Base-by-base conservation (phyloP, 1,284 basidiomycete species). In the Cutaneotrichosporon cyanovorans region DNA sequence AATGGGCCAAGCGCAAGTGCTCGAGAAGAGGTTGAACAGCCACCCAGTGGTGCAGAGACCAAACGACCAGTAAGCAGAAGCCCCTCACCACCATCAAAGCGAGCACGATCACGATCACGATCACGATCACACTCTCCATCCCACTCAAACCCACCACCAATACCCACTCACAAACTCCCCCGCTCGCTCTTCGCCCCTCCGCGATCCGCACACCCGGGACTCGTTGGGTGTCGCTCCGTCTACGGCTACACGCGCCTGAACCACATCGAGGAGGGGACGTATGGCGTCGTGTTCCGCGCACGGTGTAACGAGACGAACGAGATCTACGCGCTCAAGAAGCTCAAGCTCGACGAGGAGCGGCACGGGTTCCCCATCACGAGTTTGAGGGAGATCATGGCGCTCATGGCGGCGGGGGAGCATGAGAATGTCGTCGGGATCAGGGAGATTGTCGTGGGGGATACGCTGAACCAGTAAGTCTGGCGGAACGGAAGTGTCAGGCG, bases 361-460 rank as follows among this genome's bases (percentile, higher is more conserved):
- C 84, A 92, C 54, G 95, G 95, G 0, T 99, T 99, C 65, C 95
- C 95, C 1, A 98, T 99, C 58, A 99, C 95, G 3, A 89, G 88
- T 15, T 72, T 99, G 58, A 79, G 95, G 50, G 95, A 99, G 73
- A 81, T 99, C 49, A 88, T 91, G 68, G 85, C 95, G 14, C 79
- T 99, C 48, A 91, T 95, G 85, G 76, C 81, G 7, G 90, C 87
- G 65, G 69, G 71, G 1, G 77, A 78, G 56, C 93, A 98, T 68
- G 87, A 95, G 60, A 90, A 97, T 66, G 91, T 99, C 8, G 93
- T 99, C 22, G 80, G 84, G 16, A 85, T 98, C 32, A 80, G 90
- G 38, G 95, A 99, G 67, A 88, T 99, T 20, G 95, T 98, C 0
- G 92, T 99, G 4, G 95, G 95, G n/a, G 92, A 98, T 60, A 99